These are phyloP conservation scores for Metrosideros polymorpha DNA, from an alignment of 441 rosid species.

Conservation along the genomic window DNA sequence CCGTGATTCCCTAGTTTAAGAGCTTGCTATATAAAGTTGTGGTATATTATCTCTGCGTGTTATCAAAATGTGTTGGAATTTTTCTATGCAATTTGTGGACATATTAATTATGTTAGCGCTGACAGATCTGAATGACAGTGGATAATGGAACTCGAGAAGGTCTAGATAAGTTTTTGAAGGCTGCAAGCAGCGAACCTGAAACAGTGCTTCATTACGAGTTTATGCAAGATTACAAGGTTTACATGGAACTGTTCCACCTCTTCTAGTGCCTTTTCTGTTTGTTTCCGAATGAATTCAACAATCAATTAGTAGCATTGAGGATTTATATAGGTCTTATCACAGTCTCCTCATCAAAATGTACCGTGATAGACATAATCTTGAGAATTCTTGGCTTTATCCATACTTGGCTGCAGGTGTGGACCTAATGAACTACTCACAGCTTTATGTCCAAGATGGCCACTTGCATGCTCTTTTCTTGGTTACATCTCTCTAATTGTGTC, in stretches of 20 bases:
- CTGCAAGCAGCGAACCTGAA: constrained; percentile 85
- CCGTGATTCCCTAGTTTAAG: not conserved
- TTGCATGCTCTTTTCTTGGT: not conserved
- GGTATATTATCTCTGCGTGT: not conserved
- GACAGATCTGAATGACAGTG: constrained; percentile 27
- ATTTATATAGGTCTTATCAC: not conserved
- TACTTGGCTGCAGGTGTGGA: not conserved
- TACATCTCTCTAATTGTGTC: not conserved
- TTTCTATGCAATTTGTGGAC: not conserved
- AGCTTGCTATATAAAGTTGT: not conserved
- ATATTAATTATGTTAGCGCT: not conserved
- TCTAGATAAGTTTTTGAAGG: constrained; percentile 83
- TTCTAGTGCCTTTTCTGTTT: not conserved
- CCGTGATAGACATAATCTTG: not conserved
- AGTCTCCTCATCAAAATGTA: not conserved
- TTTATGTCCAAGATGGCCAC: not conserved
- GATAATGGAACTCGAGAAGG: constrained; percentile 97
- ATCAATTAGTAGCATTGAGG: not conserved
- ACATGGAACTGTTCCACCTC: constrained; percentile 4
- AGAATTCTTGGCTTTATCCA: not conserved
- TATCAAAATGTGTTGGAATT: not conserved
- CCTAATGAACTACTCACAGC: not conserved
- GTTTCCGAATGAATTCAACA: not conserved
- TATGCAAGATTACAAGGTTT: constrained; percentile 99
- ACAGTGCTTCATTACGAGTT: constrained; percentile 94